Base-by-base conservation (phyloP, 129 eudicot genomes). In the Tagetes erecta region DNA sequence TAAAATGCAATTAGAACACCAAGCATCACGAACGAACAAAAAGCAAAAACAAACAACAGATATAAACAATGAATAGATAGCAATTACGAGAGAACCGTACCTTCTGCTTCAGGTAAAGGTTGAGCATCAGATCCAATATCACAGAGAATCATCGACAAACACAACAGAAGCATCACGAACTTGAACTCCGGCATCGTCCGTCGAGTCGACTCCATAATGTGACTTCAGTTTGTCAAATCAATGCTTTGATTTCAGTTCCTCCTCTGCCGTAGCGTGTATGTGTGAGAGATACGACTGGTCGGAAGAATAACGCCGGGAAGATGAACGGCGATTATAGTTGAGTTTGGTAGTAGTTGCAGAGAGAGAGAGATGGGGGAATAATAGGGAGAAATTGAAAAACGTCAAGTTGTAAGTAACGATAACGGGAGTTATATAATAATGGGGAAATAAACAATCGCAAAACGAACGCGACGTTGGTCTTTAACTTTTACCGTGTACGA, bases 81-180 rank as follows among this genome's bases (percentile, higher is more conserved):
- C 27, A 20, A 20, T 20, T 20, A 20, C 27, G 27, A 20, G 14
- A 64, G 44, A 31, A 50, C 6, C 2, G 75, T 50, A 81, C 84
- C 84, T 81, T 81, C 84, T 64, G 45, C 74, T 63, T 31, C 80
- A 60, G 89, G 89, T 74, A 85, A 33, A 45, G 60, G 82, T 75
- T 85, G 89, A 55, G 82, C 84, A 42, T 3, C 59, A 8, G 84
- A 81, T 81, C 81, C 46, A 30, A 59, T 49, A 33, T 60, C 80
- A 64, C 64, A 34, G 42, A 70, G 66, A 68, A 57, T 73, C 40
- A 34, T 35, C 33, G 37, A 58, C 51, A 80, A 11, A 44, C 62
- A 68, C 49, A 80, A 20, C n/a, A 80, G 2, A 69, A 74, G 35
- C 59, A 69, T 33, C 42, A 66, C n/a, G 47, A 56, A 34, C 58